These are phyloP conservation scores for Backusella tuberculispora DNA, from an alignment of 192 early-diverging fungal genomes.

Conservation along the genomic window DNA sequence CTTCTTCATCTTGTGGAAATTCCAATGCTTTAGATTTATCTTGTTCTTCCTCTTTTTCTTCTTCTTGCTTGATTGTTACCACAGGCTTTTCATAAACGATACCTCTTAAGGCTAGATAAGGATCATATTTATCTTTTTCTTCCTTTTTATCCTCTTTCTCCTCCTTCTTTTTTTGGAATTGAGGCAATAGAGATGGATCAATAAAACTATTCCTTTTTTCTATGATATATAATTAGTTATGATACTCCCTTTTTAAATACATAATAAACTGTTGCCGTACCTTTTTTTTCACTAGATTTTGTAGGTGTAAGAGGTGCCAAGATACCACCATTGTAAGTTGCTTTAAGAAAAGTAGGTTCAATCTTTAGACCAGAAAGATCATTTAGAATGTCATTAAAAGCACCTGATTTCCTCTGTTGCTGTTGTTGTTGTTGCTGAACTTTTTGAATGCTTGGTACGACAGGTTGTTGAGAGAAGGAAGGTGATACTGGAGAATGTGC, in stretches of 20 bases:
- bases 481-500: conserved; percentile 1
- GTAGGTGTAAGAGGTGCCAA: conserved; percentile 5
- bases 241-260: neutral
- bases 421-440: neutral
- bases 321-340: conserved; percentile 7
- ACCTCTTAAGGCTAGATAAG: conserved; percentile 17
- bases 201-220: conserved; percentile 1
- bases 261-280: neutral
- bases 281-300: neutral
- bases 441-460: neutral
- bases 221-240: conserved; percentile 5
- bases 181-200: conserved; percentile 14
- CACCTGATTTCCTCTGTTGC: too few relatives aligned
- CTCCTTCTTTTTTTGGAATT: conserved; percentile 1
- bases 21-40: neutral
- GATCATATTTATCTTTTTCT: neutral
- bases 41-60: neutral
- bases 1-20: conserved; percentile 4
- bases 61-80: neutral
- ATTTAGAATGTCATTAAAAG: neutral
- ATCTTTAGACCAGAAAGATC: conserved; percentile 13
- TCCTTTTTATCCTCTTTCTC: neutral
- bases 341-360: neutral
- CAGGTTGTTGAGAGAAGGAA: neutral
- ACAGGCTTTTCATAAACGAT: neutral